Evolutionary conservation across 805 yeast species (phyloP), one percentile per base, ranked within the genome.

Genomic region (Kuraishia capsulata): DNA sequence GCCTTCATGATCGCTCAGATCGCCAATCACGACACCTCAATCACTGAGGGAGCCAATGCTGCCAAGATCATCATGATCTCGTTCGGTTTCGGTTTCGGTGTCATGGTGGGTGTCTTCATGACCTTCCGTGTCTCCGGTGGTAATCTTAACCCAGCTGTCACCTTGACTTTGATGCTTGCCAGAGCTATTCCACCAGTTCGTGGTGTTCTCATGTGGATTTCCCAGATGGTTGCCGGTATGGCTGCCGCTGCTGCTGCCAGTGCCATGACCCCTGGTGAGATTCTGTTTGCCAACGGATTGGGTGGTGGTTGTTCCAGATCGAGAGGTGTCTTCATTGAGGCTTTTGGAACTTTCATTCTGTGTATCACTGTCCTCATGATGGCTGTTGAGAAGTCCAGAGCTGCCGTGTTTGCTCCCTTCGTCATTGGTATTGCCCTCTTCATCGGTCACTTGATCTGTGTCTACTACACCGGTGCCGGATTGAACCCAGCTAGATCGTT

Each of bases 241-340:
- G 87, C 87, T 51, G 95, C 95, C 40, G 95, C 90, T 40, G 95
- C 86, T 59, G 90, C 87, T 33, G 94, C 87, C 36, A 64, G 74
- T 45, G 92, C 86, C 33, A 73, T 85, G 79, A 81, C 90, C 19
- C 95, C 95, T 31, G 95, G 95, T 44, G 67, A 68, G 36, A 67
- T 85, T 49, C 67, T 75, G 4, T 85, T 83, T 51, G 73, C 85
- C 43, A 85, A 85, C 53, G 66, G 71, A 35, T 64, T 84, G 43
- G 88, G 90, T 40, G 78, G 78, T 42, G 92, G 80, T 36, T 67
- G 73, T 49, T 81, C 89, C 29, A 77, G 67, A 56, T 49, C 81
- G 38, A 76, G 88, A 67, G 95, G 90, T 58, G 59, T 84, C 23
- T 82, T 84, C 64, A 58, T 86, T 43, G 96, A 86, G 65, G 81